Evolutionary conservation across 257 asterid species (phyloP).

Genomic region (Eustoma russellianum): DNA sequence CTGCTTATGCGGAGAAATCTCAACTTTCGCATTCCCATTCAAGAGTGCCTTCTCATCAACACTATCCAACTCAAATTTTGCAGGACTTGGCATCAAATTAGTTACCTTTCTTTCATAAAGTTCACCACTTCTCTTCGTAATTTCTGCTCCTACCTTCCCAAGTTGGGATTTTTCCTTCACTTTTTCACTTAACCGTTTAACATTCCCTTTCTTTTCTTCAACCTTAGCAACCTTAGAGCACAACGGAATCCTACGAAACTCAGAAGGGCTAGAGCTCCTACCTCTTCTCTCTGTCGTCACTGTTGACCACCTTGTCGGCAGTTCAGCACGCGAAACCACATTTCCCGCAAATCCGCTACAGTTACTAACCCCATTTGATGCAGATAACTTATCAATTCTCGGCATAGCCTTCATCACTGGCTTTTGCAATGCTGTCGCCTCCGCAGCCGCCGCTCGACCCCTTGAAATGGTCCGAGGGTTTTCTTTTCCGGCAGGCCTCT

Average conservation of each 20-base stretch:
- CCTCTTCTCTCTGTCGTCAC: slow-evolving; percentile 37
- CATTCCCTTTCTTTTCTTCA: slow-evolving; percentile 25
- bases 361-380: slow-evolving; percentile 4
- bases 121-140: slow-evolving; percentile 14
- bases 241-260: slow-evolving; percentile 33
- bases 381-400: slow-evolving; percentile 38
- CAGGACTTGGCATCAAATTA: slow-evolving; percentile 16
- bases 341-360: slow-evolving; percentile 12
- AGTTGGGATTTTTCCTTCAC: slow-evolving; percentile 13
- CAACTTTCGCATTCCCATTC: slow-evolving; percentile 14
- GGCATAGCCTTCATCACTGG: slow-evolving; percentile 49
- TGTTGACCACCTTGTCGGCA: slow-evolving; percentile 47
- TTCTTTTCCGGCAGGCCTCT: slow-evolving; percentile 50
- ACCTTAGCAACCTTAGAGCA: slow-evolving; percentile 20
- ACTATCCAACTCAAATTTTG: slow-evolving; percentile 11
- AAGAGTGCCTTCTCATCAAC: slow-evolving; percentile 18
- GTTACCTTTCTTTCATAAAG: slow-evolving; percentile 11
- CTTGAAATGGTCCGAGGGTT: slow-evolving; percentile 53
- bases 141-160: slow-evolving; percentile 15
- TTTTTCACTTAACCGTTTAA: slow-evolving; percentile 10
- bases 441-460: slow-evolving; percentile 33
- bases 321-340: slow-evolving; percentile 18
- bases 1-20: slow-evolving; percentile 19
- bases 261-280: slow-evolving; percentile 76
- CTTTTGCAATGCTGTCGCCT: slow-evolving; percentile 24